phyloP scores from a whole-genome alignment of 148 eudicot species.

The Rhododendron griersonianum region DNA sequence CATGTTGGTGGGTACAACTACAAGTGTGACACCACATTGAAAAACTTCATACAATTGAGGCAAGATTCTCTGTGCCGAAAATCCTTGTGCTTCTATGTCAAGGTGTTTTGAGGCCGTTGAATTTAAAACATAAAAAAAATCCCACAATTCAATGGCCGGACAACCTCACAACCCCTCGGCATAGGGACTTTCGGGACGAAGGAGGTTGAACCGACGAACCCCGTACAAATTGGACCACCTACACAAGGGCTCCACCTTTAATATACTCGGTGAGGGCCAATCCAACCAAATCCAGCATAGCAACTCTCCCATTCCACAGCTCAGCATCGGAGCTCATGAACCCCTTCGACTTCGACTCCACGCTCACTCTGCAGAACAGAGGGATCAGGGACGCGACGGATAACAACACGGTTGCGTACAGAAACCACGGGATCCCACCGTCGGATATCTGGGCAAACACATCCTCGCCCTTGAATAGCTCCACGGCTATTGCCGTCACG shows the following conservation, averaged over 20 bases:
- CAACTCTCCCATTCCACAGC: slow-evolving; percentile 76
- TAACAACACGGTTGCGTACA: slow-evolving; percentile 48
- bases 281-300: slow-evolving; percentile 82
- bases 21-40: too few species aligned
- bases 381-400: slow-evolving; percentile 17
- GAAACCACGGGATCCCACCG: slow-evolving; percentile 68
- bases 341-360: slow-evolving; percentile 33
- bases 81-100: too few species aligned
- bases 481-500: slow-evolving; percentile 64
- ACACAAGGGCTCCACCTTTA: slow-evolving; percentile 65
- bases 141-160: too few species aligned
- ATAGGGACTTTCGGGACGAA: too few species aligned
- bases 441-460: slow-evolving; percentile 54
- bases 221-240: neutral
- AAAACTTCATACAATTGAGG: too few species aligned
- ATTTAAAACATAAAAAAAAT: too few species aligned
- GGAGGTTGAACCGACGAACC: too few species aligned
- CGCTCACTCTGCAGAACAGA: slow-evolving; percentile 47
- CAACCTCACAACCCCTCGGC: too few species aligned
- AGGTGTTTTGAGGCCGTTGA: too few species aligned
- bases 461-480: slow-evolving; percentile 59
- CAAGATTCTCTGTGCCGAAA: too few species aligned
- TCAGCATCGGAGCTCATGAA: slow-evolving; percentile 73
- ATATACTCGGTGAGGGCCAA: slow-evolving; percentile 23
- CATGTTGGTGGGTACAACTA: too few species aligned